Conservation (phyloP, 352 stramenopile genomes). For the Phytophthora sp. region DNA sequence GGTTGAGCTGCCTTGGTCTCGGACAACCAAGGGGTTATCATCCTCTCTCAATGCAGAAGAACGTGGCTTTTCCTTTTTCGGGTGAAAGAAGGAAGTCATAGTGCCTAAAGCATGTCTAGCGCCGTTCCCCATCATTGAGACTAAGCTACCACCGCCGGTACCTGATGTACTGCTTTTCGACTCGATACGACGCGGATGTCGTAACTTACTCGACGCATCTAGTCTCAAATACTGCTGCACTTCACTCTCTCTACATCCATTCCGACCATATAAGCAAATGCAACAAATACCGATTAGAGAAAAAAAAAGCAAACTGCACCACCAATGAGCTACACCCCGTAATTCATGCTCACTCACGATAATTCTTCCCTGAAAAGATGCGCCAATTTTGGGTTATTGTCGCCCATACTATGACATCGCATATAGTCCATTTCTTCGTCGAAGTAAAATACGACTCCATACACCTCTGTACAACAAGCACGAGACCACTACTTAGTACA, state of each 20-base stretch:
- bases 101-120: constrained; percentile 24
- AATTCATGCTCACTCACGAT: constrained; percentile 37
- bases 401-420: constrained; percentile 64
- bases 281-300: not conserved
- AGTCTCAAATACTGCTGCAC: constrained; percentile 18
- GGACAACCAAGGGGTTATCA: constrained; percentile 6
- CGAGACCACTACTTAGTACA: not conserved
- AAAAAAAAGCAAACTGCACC: not conserved
- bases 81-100: constrained; percentile 33
- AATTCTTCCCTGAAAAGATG: constrained; percentile 44
- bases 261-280: not conserved
- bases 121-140: constrained; percentile 13
- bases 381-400: constrained; percentile 44
- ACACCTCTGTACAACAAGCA: constrained; percentile 52
- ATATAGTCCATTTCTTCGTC: constrained; percentile 66
- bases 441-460: constrained; percentile 70
- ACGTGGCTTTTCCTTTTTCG: not conserved
- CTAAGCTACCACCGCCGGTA: not conserved
- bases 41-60: constrained; percentile 30
- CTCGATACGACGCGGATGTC: constrained; percentile 2
- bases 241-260: constrained; percentile 34
- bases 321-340: not conserved
- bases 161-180: constrained; percentile 13
- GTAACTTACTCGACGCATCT: constrained; percentile 10
- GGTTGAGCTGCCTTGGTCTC: constrained; percentile 1